Percentiles rank a stretch among this genome's conserved stretches.
phyloP scores from a whole-genome alignment of 495 filamentous ascomycete genomes.

The Collariella sp. region DNA sequence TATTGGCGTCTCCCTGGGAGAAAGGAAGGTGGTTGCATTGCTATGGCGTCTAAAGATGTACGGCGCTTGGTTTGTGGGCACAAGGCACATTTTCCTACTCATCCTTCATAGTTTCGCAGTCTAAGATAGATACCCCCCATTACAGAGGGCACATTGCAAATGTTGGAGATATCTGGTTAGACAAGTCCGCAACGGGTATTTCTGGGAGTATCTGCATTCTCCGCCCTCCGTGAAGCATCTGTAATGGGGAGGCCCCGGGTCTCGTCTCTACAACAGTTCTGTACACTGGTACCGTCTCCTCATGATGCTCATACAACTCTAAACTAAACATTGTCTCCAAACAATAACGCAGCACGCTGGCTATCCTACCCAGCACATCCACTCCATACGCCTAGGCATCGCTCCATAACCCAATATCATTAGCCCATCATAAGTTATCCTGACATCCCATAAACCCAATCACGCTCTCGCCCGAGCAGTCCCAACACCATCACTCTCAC shows the following conservation, averaged over 20 bases:
- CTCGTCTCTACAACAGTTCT: too few species aligned
- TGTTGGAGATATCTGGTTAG: too few species aligned
- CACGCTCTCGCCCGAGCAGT: background rate
- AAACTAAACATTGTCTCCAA: background rate
- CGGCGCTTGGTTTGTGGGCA: background rate
- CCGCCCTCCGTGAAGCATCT: too few species aligned
- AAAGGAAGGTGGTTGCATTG: conserved; percentile 1
- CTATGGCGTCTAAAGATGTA: conserved; percentile 11
- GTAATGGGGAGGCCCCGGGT: too few species aligned
- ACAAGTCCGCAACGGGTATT: too few species aligned
- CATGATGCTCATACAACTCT: background rate
- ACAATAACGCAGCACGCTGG: conserved; percentile 5
- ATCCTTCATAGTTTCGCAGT: too few species aligned
- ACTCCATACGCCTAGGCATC: background rate
- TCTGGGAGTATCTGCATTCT: too few species aligned
- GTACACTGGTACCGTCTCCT: background rate
- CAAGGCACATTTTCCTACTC: too few species aligned
- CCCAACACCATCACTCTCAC: background rate
- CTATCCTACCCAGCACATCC: background rate
- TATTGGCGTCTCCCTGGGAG: background rate
- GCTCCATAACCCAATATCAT: background rate
- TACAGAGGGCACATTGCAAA: too few species aligned
- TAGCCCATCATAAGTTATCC: background rate
- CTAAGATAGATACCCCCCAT: too few species aligned
- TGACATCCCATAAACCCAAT: background rate